phyloP scores from a whole-genome alignment of 169 alveolate genomes.

The Ichthyophthirius multifiliis region DNA sequence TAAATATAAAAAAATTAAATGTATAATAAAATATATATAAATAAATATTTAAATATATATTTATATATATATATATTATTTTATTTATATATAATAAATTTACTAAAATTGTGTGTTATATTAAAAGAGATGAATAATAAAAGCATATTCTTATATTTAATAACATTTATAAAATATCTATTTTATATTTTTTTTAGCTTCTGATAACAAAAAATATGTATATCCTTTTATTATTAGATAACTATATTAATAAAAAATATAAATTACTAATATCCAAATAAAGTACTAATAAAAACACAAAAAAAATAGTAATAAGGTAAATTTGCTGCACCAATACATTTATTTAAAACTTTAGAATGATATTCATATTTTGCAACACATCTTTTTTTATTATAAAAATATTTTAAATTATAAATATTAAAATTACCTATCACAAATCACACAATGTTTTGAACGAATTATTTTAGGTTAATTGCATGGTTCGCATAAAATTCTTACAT shows the following conservation, averaged over 20 bases:
- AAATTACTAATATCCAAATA: neutral
- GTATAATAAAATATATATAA: too few species aligned
- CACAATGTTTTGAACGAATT: neutral
- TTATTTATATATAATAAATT: neutral
- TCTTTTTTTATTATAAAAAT: neutral
- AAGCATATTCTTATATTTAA: neutral
- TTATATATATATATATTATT: too few species aligned
- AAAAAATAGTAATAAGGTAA: neutral
- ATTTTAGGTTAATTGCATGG: neutral
- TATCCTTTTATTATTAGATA: neutral
- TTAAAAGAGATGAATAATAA: neutral
- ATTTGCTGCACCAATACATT: slow-evolving; percentile 8
- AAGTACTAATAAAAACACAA: neutral
- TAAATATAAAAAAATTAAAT: neutral
- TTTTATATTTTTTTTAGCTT: neutral
- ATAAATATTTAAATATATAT: too few species aligned
- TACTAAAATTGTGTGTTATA: neutral
- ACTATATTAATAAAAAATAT: neutral
- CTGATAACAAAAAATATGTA: neutral
- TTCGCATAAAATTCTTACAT: neutral
- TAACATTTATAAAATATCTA: neutral
- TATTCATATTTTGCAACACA: neutral
- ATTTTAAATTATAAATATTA: neutral
- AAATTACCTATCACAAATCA: neutral
- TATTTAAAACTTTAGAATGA: neutral